Conservation (phyloP, 2,329 filamentous ascomycete genomes). For the Colletotrichum coccodes region DNA sequence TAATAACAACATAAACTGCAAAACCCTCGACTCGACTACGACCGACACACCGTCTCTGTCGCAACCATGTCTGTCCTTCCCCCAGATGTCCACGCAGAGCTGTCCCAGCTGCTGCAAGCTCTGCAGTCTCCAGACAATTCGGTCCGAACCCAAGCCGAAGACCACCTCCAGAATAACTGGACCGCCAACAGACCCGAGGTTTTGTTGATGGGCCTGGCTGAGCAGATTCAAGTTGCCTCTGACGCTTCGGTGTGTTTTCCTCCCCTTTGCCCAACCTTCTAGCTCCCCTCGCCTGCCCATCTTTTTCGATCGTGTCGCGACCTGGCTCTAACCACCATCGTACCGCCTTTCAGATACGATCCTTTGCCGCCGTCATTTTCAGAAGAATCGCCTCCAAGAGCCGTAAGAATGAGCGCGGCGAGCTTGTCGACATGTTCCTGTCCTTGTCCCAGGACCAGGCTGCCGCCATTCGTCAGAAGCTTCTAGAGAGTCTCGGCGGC, state of each 20-base stretch:
- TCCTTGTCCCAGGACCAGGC: slow-evolving; percentile 80
- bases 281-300: not conserved
- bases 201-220: slow-evolving; percentile 91
- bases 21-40: slow-evolving; percentile 5
- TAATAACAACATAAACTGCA: slow-evolving; percentile 5
- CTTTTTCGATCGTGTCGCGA: not conserved
- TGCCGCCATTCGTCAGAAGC: slow-evolving; percentile 82
- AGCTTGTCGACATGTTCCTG: slow-evolving; percentile 86
- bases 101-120: slow-evolving; percentile 86
- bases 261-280: not conserved
- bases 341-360: slow-evolving; percentile 72
- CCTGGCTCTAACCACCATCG: not conserved
- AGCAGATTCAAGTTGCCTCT: slow-evolving; percentile 85
- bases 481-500: slow-evolving; percentile 79
- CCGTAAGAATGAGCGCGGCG: slow-evolving; percentile 77
- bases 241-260: slow-evolving; percentile 70
- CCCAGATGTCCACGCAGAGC: slow-evolving; percentile 83
- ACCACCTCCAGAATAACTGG: slow-evolving; percentile 92
- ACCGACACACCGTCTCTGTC: slow-evolving; percentile 9
- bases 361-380: slow-evolving; percentile 94
- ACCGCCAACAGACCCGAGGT: slow-evolving; percentile 83
- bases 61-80: slow-evolving; percentile 84
- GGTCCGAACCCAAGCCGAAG: slow-evolving; percentile 86
- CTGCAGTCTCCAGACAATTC: slow-evolving; percentile 91
- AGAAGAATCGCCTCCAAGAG: slow-evolving; percentile 92